Evolutionary conservation across 2,329 filamentous ascomycete genomes (phyloP), one percentile per base, ranked within the genome.

Genomic region (Trichoderma polysporum): DNA sequence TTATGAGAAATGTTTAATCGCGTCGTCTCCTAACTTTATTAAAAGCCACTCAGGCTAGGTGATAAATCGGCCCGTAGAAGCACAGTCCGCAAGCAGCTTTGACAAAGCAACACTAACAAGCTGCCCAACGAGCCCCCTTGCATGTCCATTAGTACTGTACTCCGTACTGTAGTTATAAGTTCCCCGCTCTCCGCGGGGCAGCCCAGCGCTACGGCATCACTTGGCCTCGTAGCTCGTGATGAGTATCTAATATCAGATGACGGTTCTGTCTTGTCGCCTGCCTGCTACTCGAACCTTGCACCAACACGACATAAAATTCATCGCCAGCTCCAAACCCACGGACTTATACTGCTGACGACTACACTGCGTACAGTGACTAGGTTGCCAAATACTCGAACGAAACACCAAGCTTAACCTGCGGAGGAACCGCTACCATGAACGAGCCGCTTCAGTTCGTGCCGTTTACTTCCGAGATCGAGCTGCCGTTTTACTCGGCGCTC

Each of bases 401-500:
- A 64, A 31, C 60, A 53, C 22, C 33, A n/a, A 22, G 22, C 41
- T 25, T 45, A 19, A 17, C 27, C 27, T 47, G 60, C 54, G 17
- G 45, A 25, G 27, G 13, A 47, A 35, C 27, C 57, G 67, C 69
- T 59, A 84, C 75, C 78, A 90, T 88, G 81, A 74, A 86, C 61
- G 73, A 79, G 33, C 78, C 79, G 25, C 78, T 88, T 60, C 85
- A 86, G 82, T 99, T 94, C 79, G 92, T 93, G 68, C 90, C 94
- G 1, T 98, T 97, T 83, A 88, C 90, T 47, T 97, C 94, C 57
- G 93, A 97, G 80, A 93, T 98, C 75, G 95, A 99, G 77, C 85
- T 98, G 50, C 92, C 93, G 52, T 99, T 99, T 80, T 99, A 97
- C 77, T 91, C 92, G 53, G 90, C 93, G 5, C 87, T 99, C n/a